Conservation (phyloP, 2,329 filamentous ascomycete species). For the Penicillium sp. region DNA sequence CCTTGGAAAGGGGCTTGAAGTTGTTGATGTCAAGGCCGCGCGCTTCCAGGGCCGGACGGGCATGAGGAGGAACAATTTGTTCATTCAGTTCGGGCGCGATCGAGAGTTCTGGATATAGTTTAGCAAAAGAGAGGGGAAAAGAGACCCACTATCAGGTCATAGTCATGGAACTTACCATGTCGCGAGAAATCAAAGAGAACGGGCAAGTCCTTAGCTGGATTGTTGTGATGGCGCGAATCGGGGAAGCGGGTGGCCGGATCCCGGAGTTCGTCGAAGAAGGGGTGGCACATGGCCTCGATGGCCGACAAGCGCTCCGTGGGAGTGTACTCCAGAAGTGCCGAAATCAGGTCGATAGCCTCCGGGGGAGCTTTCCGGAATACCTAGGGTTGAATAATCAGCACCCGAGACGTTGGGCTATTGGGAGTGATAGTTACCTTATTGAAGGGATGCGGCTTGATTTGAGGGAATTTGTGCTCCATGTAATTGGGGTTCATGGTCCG, state of each 20-base stretch:
- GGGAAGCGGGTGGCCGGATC: conserved; percentile 89
- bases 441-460: conserved; percentile 99
- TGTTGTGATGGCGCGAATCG: conserved; percentile 87
- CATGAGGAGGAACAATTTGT: conserved; percentile 82
- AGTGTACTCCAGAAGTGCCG: conserved; percentile 91
- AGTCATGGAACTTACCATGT: conserved; percentile 70
- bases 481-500: conserved; percentile 99
- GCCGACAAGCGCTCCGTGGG: conserved; percentile 92
- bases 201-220: conserved; percentile 77
- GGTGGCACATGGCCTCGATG: conserved; percentile 95
- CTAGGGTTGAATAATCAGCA: conserved; percentile 40
- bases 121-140: conserved; percentile 5
- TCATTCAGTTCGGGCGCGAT: conserved; percentile 86
- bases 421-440: conserved; percentile 66
- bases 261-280: conserved; percentile 96
- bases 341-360: conserved; percentile 93
- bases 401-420: neutral
- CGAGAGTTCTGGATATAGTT: conserved; percentile 73
- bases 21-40: conserved; percentile 90
- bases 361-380: conserved; percentile 96
- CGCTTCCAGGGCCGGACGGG: conserved; percentile 70
- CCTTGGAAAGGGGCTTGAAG: conserved; percentile 85
- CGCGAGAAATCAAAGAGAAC: conserved; percentile 88
- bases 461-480: conserved; percentile 99
- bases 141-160: neutral